Evolutionary conservation across 1,139 yeast genomes (phyloP), one percentile per base, ranked within the genome.

Genomic region (Saccharomyces pastorianus): DNA sequence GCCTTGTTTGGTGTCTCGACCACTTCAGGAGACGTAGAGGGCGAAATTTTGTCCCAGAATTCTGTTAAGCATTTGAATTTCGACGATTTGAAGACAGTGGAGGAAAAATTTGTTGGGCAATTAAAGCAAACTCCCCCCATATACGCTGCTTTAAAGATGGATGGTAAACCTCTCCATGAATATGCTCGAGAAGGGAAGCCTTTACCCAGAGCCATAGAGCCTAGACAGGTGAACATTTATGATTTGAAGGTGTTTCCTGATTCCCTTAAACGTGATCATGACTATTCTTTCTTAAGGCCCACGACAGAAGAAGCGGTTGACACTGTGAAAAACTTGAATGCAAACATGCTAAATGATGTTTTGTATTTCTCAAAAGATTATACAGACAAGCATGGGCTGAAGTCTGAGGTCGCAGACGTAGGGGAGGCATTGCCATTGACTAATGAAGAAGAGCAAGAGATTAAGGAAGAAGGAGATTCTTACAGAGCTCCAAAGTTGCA

Each of bases 81-180:
- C 56, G 84, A 81, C 2, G 68, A 76, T 56, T 72, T 93, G 23
- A 70, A 71, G 14, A 68, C 73, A 5, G 75, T 84, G 0, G 79
- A 81, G 34, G 74, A 73, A 9, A 83, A 82, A 68, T 90, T 93
- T 65, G 73, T 82, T 14, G 99, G 99, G 0, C 79, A 82, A 38
- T 75, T 91, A 55, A 78, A 79, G 62, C 99, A 95, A 71, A 87
- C 95, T 1, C 99, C 99, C 11, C 99, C 99, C 0, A 85, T 93
- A 14, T 93, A 83, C 68, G 89, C 97, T 42, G 99, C 99, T 0
- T 74, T 95, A 59, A 93, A 91, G 67, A 86, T 95, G 84, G 85
- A 90, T 64, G 99, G 99, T 29, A 90, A 85, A 70, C 95, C 96
- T 4, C 73, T 95, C 53, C 91, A 93, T 67, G 97, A 91, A 63